These are phyloP conservation scores for Scheffersomyces ergatensis DNA, from an alignment of 805 yeast species.

Conservation along the genomic window DNA sequence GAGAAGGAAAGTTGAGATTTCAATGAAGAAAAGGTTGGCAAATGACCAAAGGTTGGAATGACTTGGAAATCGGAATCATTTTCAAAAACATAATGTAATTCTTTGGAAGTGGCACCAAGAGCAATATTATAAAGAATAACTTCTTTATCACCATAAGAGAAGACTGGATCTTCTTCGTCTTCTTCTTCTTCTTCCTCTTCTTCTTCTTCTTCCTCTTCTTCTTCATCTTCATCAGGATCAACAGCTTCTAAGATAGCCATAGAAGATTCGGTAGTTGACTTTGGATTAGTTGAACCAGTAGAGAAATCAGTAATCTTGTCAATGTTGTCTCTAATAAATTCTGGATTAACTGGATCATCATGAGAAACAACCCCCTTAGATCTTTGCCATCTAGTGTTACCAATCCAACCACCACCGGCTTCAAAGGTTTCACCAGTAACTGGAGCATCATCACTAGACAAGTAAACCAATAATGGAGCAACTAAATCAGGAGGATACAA, in stretches of 20 bases:
- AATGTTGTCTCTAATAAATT: slow-evolving; percentile 70
- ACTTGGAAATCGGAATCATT: slow-evolving; percentile 74
- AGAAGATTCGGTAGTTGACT: slow-evolving; percentile 71
- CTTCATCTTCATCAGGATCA: slow-evolving; percentile 47
- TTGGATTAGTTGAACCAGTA: slow-evolving; percentile 51
- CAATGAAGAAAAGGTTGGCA: slow-evolving; percentile 73
- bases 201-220: slow-evolving; percentile 43
- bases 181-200: slow-evolving; percentile 38
- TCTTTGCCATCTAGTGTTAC: slow-evolving; percentile 93
- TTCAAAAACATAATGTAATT: slow-evolving; percentile 79
- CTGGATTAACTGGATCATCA: slow-evolving; percentile 56
- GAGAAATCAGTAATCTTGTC: slow-evolving; percentile 62
- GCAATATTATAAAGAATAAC: slow-evolving; percentile 85
- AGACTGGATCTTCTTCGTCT: slow-evolving; percentile 42
- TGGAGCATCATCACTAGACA: slow-evolving; percentile 71
- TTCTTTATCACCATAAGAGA: slow-evolving; percentile 62
- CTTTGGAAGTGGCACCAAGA: slow-evolving; percentile 77
- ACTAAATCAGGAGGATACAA: slow-evolving; percentile 84
- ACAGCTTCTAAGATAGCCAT: slow-evolving; percentile 73
- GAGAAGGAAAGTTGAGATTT: slow-evolving; percentile 57
- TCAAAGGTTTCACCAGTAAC: slow-evolving; percentile 83
- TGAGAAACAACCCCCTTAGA: slow-evolving; percentile 77
- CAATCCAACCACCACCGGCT: slow-evolving; percentile 96
- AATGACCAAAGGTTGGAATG: slow-evolving; percentile 85
- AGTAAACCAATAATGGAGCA: slow-evolving; percentile 81